Evolutionary conservation across 2,329 filamentous ascomycete genomes (phyloP).

Genomic region (Xylaria sp.): DNA sequence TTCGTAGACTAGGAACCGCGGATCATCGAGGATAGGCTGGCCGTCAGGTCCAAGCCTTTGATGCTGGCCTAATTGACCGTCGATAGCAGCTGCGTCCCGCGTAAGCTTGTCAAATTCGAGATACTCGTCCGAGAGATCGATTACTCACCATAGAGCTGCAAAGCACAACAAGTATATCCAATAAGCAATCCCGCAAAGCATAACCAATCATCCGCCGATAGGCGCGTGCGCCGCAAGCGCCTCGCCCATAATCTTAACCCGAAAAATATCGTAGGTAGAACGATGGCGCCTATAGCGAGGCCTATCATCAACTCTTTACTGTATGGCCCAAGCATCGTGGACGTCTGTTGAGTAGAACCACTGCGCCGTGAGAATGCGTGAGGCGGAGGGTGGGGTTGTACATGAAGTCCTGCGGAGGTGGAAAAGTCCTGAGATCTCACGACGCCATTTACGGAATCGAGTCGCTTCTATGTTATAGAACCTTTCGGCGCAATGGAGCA

Average conservation of each 20-base stretch:
- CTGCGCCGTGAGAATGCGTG: conserved; percentile 6
- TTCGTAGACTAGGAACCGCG: conserved; percentile 39
- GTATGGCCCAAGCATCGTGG: conserved; percentile 17
- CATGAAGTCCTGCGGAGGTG: conserved; percentile 4
- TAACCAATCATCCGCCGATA: conserved; percentile 35
- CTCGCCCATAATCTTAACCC: conserved; percentile 37
- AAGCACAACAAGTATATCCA: conserved; percentile 28
- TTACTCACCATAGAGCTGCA: conserved; percentile 32
- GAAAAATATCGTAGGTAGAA: conserved; percentile 35
- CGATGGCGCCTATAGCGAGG: conserved; percentile 35
- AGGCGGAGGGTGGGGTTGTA: conserved; percentile 5
- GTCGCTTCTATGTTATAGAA: conserved; percentile 8
- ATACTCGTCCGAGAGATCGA: neutral
- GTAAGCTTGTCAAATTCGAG: neutral
- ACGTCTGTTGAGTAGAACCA: neutral
- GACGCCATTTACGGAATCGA: conserved; percentile 11
- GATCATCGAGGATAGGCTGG: conserved; percentile 37
- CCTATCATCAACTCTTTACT: conserved; percentile 38
- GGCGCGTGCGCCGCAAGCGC: conserved; percentile 19
- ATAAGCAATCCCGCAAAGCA: conserved; percentile 26
- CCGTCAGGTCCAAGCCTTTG: conserved; percentile 33
- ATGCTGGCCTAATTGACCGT: conserved; percentile 39
- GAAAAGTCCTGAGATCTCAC: conserved; percentile 5
- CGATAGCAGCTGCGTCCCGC: conserved; percentile 29
- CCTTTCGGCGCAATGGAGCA: conserved; percentile 4